These are phyloP conservation scores for Populus hybrid DNA, from an alignment of 441 rosid genomes.

Conservation along the genomic window DNA sequence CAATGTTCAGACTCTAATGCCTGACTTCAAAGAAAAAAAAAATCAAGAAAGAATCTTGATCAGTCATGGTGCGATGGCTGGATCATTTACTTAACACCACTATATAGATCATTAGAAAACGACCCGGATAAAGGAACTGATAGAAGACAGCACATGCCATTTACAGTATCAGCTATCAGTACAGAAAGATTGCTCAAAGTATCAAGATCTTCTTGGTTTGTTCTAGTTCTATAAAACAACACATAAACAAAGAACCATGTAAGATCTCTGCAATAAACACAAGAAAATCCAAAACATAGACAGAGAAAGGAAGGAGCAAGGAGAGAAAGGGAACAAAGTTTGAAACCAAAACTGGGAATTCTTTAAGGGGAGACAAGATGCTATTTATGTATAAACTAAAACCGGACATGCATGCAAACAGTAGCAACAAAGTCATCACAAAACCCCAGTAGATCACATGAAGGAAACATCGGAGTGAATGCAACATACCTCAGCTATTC, in stretches of 20 bases:
- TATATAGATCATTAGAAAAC: background rate
- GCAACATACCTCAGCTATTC: conserved; percentile 5
- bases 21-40: background rate
- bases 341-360: conserved; percentile 5
- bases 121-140: background rate
- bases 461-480: conserved; percentile 1
- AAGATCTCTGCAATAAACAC: conserved; percentile 18
- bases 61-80: background rate
- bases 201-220: conserved; percentile 1
- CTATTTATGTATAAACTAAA: background rate
- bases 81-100: background rate
- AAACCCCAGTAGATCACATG: background rate
- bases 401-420: conserved; percentile 16
- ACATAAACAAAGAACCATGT: conserved; percentile 10
- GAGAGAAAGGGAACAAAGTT: background rate
- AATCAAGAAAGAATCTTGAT: background rate
- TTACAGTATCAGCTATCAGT: background rate
- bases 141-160: background rate
- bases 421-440: background rate
- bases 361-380: background rate
- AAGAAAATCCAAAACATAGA: background rate
- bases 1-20: background rate
- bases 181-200: background rate
- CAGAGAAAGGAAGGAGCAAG: background rate
- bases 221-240: background rate